Base-by-base conservation (phyloP, 2,329 filamentous ascomycete species). In the Diaporthe sp. region DNA sequence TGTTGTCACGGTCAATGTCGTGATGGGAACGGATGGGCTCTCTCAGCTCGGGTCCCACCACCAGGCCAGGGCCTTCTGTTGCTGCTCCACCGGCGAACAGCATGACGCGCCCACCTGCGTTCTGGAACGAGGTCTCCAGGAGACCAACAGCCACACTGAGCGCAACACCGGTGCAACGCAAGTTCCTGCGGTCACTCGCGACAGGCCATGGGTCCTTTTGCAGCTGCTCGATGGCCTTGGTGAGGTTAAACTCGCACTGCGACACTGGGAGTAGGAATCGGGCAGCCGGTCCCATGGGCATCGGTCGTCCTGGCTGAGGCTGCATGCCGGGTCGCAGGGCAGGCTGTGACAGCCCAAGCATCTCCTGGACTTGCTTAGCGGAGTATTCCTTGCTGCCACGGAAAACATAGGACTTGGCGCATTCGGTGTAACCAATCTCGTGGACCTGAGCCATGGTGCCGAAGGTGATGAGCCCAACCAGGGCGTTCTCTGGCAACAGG, bases 301-400 rank as follows among this genome's bases (percentile, higher is more conserved):
- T 89, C 78, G 92, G 90, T 53, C 94, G 92, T 76, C 94, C 94
- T 61, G 94, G 92, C 76, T 92, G 91, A 77, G 92, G 92, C 74
- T 91, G 91, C 84, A 94, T 91, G 71, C 91, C 92, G 32, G 95
- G 95, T 77, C 97, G 92, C 77, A 95, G 83, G 47, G 92, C 91
- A 32, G 94, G 88, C 27, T 93, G 90, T 63, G 92, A 88, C 71
- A 98, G 88, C 37, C 96, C 97, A 68, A 99, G 92, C 97, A 99
- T 99, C 81, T 99, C 97, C 84, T 98, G 96, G n/a, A 99, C 95
- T 83, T 98, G 96, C 86, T 98, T 98, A 71, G 96, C 94, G n/a
- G 92, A 90, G 84, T 99, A 99, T 81, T 99, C 97, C 87, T 98
- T 99, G 88, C 92, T 98, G 51, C 97, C 97, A 73, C 96, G 92